Evolutionary conservation across 1,284 basidiomycete species (phyloP).

Genomic region (Puccinia polysora): DNA sequence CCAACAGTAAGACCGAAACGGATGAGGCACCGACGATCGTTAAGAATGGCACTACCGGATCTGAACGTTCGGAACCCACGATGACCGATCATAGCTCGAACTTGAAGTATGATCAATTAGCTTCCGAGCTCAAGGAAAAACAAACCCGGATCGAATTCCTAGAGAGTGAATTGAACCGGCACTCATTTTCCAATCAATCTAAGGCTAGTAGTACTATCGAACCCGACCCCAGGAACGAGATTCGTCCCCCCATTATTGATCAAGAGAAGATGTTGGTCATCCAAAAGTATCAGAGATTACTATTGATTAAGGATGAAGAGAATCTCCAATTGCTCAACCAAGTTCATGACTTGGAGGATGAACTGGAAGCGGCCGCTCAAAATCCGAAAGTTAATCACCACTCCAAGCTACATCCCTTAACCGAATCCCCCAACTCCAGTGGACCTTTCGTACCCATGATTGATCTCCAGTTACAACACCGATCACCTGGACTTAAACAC

Average conservation of each 20-base stretch:
- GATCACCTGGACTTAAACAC: neutral
- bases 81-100: neutral
- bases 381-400: no score
- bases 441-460: neutral
- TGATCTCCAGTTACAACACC: no score
- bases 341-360: neutral
- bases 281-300: constrained; percentile 9
- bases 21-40: neutral
- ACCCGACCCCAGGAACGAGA: neutral
- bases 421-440: neutral
- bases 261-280: constrained; percentile 7
- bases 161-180: neutral
- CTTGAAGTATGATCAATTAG: neutral
- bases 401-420: neutral
- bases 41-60: neutral
- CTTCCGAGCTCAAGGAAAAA: neutral
- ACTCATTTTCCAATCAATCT: constrained; percentile 1
- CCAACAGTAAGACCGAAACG: neutral
- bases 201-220: no score
- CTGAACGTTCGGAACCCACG: neutral
- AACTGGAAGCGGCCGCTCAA: no score
- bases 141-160: neutral
- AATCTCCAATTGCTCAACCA: neutral
- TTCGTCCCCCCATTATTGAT: constrained; percentile 1
- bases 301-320: constrained; percentile 3